These are phyloP conservation scores for Metschnikowia aberdeeniae DNA, from an alignment of 805 yeast species.

Conservation along the genomic window DNA sequence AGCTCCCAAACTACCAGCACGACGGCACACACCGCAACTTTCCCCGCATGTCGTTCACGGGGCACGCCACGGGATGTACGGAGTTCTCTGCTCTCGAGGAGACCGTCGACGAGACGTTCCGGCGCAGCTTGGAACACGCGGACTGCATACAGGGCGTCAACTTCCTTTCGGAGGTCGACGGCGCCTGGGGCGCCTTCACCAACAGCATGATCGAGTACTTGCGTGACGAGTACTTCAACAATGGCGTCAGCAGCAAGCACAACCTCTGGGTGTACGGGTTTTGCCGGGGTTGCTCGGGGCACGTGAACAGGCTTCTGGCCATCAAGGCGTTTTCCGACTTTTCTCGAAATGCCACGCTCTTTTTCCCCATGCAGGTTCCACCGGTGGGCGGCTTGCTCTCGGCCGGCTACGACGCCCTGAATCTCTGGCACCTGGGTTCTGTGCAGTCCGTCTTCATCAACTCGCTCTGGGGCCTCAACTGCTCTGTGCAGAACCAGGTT, in stretches of 20 bases:
- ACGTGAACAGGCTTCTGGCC: constrained; percentile 29
- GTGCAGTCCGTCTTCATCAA: constrained; percentile 28
- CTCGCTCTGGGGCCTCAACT: constrained; percentile 43
- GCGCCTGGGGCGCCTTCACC: constrained; percentile 83
- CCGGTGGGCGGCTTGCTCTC: constrained; percentile 5
- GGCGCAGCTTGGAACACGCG: constrained; percentile 67
- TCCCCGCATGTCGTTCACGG: constrained; percentile 39
- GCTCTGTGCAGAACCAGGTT: constrained; percentile 29
- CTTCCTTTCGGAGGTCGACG: constrained; percentile 63
- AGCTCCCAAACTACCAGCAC: constrained; percentile 55
- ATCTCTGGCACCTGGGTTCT: constrained; percentile 42
- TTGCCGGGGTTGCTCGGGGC: not conserved
- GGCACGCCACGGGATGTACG: constrained; percentile 52
- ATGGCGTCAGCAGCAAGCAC: constrained; percentile 31
- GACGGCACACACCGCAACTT: constrained; percentile 26
- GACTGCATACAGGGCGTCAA: constrained; percentile 73
- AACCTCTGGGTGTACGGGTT: constrained; percentile 31
- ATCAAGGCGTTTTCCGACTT: constrained; percentile 45
- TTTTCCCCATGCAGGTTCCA: constrained; percentile 48
- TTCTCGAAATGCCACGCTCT: constrained; percentile 46
- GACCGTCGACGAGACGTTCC: constrained; percentile 46
- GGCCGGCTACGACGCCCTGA: constrained; percentile 13
- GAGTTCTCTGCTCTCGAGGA: constrained; percentile 47
- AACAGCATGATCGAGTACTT: constrained; percentile 47
- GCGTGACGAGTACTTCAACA: constrained; percentile 62